phyloP scores from a whole-genome alignment of 768 basidiomycete species.

The Russula sp. region DNA sequence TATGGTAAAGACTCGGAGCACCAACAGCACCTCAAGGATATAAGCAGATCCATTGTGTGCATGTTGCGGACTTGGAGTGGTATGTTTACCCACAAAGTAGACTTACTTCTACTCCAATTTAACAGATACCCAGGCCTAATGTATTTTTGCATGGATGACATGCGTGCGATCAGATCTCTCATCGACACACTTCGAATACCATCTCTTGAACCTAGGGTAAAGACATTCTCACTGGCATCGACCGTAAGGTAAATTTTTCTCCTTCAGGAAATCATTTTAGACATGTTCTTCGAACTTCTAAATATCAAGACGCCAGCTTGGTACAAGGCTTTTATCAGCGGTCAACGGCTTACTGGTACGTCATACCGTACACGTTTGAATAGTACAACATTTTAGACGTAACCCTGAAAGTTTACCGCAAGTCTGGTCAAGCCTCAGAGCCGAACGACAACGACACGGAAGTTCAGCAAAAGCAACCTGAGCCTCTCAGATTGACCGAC shows the following conservation, averaged over 20 bases:
- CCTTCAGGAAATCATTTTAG: constrained; percentile 78
- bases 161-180: constrained; percentile 76
- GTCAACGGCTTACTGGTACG: constrained; percentile 80
- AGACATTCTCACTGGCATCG: constrained; percentile 19
- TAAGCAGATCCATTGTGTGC: constrained; percentile 67
- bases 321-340: constrained; percentile 89
- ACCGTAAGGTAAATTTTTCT: background rate
- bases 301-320: constrained; percentile 90
- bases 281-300: constrained; percentile 90
- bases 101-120: background rate
- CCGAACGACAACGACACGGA: constrained; percentile 22
- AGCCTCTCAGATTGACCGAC: constrained; percentile 77
- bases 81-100: constrained; percentile 32
- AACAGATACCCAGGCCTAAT: constrained; percentile 53
- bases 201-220: constrained; percentile 75
- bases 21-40: constrained; percentile 70
- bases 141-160: constrained; percentile 89
- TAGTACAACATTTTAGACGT: background rate
- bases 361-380: background rate
- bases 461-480: constrained; percentile 34
- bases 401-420: constrained; percentile 47
- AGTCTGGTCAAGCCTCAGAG: constrained; percentile 18
- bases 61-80: constrained; percentile 94
- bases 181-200: constrained; percentile 85
- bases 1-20: constrained; percentile 79